Evolutionary conservation across 2,329 filamentous ascomycete species (phyloP).

Genomic region (Celoporthe dispersa): DNA sequence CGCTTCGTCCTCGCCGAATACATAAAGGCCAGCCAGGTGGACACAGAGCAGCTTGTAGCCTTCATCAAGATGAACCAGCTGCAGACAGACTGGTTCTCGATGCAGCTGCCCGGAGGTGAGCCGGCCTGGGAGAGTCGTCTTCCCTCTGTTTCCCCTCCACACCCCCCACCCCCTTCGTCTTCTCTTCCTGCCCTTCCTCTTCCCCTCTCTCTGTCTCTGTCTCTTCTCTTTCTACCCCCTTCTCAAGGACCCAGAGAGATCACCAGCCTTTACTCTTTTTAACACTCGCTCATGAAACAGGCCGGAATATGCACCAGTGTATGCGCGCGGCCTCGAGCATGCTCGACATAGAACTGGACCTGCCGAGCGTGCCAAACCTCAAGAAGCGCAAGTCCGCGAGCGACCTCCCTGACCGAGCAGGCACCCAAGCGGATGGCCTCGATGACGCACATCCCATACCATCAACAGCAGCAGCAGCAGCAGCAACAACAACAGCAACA

Average conservation of each 20-base stretch:
- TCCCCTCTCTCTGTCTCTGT: too few species aligned
- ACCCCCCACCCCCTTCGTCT: too few species aligned
- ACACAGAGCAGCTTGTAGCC: slow-evolving; percentile 49
- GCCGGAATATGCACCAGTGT: slow-evolving; percentile 43
- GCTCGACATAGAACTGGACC: slow-evolving; percentile 36
- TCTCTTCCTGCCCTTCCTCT: background rate
- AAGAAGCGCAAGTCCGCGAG: slow-evolving; percentile 40
- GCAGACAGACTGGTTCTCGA: slow-evolving; percentile 41
- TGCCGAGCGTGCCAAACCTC: slow-evolving; percentile 34
- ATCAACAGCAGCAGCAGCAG: slow-evolving; percentile 5
- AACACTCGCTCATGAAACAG: slow-evolving; percentile 33
- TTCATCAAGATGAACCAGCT: slow-evolving; percentile 48
- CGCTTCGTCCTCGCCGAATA: slow-evolving; percentile 62
- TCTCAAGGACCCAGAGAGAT: background rate
- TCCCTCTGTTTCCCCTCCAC: too few species aligned
- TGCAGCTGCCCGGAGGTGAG: slow-evolving; percentile 43
- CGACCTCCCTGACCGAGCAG: slow-evolving; percentile 38
- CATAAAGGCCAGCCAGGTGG: slow-evolving; percentile 59
- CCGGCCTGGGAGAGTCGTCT: background rate
- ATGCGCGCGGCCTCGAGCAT: slow-evolving; percentile 38
- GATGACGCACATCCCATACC: slow-evolving; percentile 27
- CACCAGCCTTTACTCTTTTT: slow-evolving; percentile 21
- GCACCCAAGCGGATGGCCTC: slow-evolving; percentile 39
- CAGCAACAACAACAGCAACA: background rate
- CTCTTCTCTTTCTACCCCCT: background rate